phyloP scores from a whole-genome alignment of 1,139 yeast genomes.

The Zhuliangozyma blackwelliae region DNA sequence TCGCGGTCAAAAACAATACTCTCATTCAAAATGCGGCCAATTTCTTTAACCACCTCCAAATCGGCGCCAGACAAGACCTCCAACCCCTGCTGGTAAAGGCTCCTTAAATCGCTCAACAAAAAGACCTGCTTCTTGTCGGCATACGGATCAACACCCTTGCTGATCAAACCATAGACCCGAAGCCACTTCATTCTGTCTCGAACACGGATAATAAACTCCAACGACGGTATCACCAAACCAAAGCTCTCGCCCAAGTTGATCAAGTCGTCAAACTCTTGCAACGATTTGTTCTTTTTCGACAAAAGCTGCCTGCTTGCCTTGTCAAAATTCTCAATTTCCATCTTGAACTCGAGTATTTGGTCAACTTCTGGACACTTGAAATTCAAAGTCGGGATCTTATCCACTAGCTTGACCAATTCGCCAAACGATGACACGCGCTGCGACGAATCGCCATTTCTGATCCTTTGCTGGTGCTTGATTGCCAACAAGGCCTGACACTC shows the following conservation, averaged over 20 bases:
- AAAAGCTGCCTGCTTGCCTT: slow-evolving; percentile 40
- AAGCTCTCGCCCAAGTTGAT: slow-evolving; percentile 54
- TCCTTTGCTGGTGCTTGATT: slow-evolving; percentile 49
- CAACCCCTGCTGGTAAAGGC: slow-evolving; percentile 40
- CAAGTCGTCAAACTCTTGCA: slow-evolving; percentile 42
- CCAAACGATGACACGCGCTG: slow-evolving; percentile 6
- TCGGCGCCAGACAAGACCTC: slow-evolving; percentile 29
- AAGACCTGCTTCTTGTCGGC: slow-evolving; percentile 34
- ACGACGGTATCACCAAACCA: slow-evolving; percentile 53
- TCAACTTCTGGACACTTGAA: slow-evolving; percentile 57
- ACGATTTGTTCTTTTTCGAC: slow-evolving; percentile 21
- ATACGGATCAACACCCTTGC: slow-evolving; percentile 41
- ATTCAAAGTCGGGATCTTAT: slow-evolving; percentile 45
- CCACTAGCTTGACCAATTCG: slow-evolving; percentile 32
- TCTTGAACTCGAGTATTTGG: slow-evolving; percentile 51
- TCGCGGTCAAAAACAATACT: slow-evolving; percentile 29
- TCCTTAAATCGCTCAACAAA: slow-evolving; percentile 31
- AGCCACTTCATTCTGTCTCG: slow-evolving; percentile 51
- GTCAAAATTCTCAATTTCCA: slow-evolving; percentile 53
- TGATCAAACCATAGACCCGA: slow-evolving; percentile 27
- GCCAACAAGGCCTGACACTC: slow-evolving; percentile 52
- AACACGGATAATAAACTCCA: slow-evolving; percentile 45
- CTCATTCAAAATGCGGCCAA: slow-evolving; percentile 23
- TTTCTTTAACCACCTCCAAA: slow-evolving; percentile 15
- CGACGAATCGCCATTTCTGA: slow-evolving; percentile 20